These are phyloP conservation scores for Colletotrichum magnum DNA, from an alignment of 2,329 filamentous ascomycete genomes.

Conservation along the genomic window DNA sequence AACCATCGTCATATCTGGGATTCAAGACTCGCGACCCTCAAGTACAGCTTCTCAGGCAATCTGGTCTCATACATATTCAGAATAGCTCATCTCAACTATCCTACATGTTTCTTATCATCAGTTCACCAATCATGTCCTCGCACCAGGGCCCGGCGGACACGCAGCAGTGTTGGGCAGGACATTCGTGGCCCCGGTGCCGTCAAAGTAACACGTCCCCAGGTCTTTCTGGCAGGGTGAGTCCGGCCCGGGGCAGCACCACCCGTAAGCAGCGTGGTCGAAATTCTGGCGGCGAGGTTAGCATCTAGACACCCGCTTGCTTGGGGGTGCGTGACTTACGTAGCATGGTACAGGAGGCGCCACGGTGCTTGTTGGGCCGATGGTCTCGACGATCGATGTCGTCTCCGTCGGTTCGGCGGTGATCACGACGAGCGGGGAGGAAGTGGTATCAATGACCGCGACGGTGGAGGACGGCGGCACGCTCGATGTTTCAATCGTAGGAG, in stretches of 20 bases:
- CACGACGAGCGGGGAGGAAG: neutral
- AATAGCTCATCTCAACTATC: neutral
- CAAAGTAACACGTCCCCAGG: constrained; percentile 21
- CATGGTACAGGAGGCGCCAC: constrained; percentile 20
- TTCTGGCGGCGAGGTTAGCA: neutral
- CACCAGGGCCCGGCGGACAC: constrained; percentile 4
- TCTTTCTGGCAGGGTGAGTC: constrained; percentile 4
- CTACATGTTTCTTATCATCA: neutral
- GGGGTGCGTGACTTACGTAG: neutral
- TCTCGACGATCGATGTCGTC: constrained; percentile 8
- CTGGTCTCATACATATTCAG: too few species aligned
- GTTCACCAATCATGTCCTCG: neutral
- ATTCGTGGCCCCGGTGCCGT: constrained; percentile 12
- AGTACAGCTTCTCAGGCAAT: too few species aligned
- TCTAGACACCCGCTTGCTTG: accelerated
- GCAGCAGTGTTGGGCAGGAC: constrained; percentile 25
- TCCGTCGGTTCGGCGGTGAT: constrained; percentile 4
- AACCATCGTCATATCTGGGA: too few species aligned
- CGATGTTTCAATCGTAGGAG: neutral
- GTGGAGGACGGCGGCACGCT: neutral
- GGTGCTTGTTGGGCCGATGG: neutral
- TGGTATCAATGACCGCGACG: neutral
- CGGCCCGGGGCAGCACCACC: constrained; percentile 25
- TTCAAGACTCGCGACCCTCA: too few species aligned
- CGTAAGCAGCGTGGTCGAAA: constrained; percentile 7